Percentiles rank a stretch among this genome's conserved stretches.
phyloP scores from a whole-genome alignment of 129 eudicot genomes.

The Glebionis coronaria region DNA sequence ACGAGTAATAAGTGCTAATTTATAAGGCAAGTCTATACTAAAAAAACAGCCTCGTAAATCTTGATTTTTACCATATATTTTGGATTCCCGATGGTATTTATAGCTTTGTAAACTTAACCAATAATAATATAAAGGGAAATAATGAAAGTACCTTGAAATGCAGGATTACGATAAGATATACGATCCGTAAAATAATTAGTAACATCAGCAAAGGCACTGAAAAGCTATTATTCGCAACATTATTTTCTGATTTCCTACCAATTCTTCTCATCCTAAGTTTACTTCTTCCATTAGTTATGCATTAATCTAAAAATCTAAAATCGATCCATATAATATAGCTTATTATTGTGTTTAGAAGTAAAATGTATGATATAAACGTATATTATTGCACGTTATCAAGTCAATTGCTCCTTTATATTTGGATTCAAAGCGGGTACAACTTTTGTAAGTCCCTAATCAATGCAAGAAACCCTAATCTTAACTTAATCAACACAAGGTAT shows the following conservation, averaged over 20 bases:
- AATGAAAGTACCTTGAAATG: constrained; percentile 55
- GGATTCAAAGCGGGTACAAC: too few species aligned
- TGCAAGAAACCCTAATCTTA: too few species aligned
- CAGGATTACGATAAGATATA: constrained; percentile 54
- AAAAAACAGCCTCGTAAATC: too few species aligned
- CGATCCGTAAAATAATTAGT: constrained; percentile 43
- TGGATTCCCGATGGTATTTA: neutral
- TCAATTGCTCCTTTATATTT: too few species aligned
- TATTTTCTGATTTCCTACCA: constrained; percentile 20
- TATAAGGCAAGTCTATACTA: too few species aligned
- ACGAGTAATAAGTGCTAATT: too few species aligned
- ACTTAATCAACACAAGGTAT: too few species aligned
- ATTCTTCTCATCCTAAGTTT: constrained; percentile 24
- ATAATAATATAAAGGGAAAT: neutral
- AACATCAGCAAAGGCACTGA: constrained; percentile 29
- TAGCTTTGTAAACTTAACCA: neutral
- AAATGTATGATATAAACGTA: too few species aligned
- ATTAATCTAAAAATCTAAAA: neutral
- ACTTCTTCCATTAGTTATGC: constrained; percentile 19
- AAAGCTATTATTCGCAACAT: constrained; percentile 9
- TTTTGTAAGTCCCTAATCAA: too few species aligned
- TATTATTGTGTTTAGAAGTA: too few species aligned
- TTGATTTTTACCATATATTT: too few species aligned
- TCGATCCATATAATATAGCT: neutral
- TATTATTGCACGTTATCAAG: too few species aligned